Base-by-base conservation (phyloP, 306 rosid genomes). In the Citrullus colocynthis region DNA sequence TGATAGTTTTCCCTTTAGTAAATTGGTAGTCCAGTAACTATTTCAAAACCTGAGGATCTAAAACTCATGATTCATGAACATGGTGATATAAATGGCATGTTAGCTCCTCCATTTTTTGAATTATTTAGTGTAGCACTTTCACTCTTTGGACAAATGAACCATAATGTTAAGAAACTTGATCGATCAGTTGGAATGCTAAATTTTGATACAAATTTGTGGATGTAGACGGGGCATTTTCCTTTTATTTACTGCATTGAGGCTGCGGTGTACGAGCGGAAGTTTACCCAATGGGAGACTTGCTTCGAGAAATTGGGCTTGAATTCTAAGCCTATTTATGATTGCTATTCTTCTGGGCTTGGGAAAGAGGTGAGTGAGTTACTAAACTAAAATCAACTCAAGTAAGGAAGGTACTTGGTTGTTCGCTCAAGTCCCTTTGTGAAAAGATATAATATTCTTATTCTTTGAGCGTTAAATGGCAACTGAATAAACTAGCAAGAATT, bases 201-300 rank as follows among this genome's bases (percentile, higher is more conserved):
- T 5, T 41, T 21, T 49, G 6, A 24, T 75, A 24, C 54, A 62
- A 28, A 28, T 55, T 75, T 58, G 7, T n/a, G 45, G 17, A 57
- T 85, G 89, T 93, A 92, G 97, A 80, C 63, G 57, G 85, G 79
- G 71, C 90, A 95, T 81, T 95, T 95, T 82, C 90, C 91, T 75
- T 90, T 92, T 82, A 88, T 92, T 72, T 80, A 87, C 77, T 95
- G 97, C 77, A 69, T 92, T 32, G 96, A 92, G 93, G 79, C 81
- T 64, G 66, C 86, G 74, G 91, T 61, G 55, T 39, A 56, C 9
- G 74, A 84, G 55, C 56, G 13, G 70, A 85, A 80, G 82, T 73
- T 54, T 71, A 15, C 20, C 8, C 80, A 87, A 77, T 95, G 99
- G 97, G 87, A 88, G 76, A 88, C 88, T 4, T 92, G 97, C 80